Conservation (phyloP, 192 early-diverging fungal genomes). For the Coemansia sp. region DNA sequence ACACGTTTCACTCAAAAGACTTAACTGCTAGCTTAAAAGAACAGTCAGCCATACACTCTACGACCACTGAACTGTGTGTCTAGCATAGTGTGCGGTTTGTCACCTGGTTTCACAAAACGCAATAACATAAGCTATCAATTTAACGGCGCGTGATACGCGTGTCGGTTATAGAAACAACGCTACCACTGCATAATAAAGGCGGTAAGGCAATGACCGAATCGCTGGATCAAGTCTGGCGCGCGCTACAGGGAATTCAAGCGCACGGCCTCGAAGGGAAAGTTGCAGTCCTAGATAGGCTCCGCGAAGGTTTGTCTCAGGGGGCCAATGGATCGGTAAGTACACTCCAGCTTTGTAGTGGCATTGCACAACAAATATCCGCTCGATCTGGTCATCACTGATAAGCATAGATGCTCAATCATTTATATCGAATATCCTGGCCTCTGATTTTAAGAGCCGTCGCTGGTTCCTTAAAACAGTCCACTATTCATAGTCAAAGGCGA, state of each 20-base stretch:
- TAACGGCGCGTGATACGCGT: background rate
- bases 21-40: background rate
- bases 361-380: background rate
- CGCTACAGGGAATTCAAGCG: slow-evolving; percentile 31
- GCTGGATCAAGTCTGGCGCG: slow-evolving; percentile 35
- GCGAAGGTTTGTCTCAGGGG: slow-evolving; percentile 19
- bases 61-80: background rate
- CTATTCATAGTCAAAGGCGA: slow-evolving; percentile 32
- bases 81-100: background rate
- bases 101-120: background rate
- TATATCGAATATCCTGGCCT: background rate
- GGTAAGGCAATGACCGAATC: slow-evolving; percentile 35
- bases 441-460: background rate
- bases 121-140: background rate
- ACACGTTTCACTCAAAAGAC: background rate
- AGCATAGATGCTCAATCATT: background rate
- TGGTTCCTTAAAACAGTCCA: background rate
- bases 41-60: background rate
- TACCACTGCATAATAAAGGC: background rate
- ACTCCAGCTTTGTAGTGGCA: background rate
- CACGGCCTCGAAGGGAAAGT: slow-evolving; percentile 31
- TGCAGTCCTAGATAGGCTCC: slow-evolving; percentile 27
- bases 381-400: background rate
- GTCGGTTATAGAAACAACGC: background rate
- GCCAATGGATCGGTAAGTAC: slow-evolving; percentile 38